Evolutionary conservation across 441 rosid species (phyloP).

Genomic region (Corymbia calophylla): DNA sequence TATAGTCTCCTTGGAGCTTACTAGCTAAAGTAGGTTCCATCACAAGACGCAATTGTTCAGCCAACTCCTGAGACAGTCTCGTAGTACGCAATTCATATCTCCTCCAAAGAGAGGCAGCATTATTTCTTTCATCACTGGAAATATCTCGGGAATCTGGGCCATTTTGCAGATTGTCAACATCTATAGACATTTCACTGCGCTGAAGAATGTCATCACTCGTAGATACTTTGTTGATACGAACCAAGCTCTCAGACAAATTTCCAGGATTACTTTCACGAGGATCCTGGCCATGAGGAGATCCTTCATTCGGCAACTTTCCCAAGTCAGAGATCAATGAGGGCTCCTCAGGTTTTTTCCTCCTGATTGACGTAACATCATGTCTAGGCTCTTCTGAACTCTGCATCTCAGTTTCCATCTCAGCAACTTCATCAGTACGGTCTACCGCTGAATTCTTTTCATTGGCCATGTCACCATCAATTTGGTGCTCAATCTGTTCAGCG

Average conservation of each 20-base stretch:
- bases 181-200: conserved; percentile 39
- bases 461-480: conserved; percentile 33
- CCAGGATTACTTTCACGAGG: conserved; percentile 25
- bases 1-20: conserved; percentile 96
- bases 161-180: conserved; percentile 33
- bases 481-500: conserved; percentile 70
- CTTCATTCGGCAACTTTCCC: conserved; percentile 27
- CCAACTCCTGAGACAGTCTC: conserved; percentile 86
- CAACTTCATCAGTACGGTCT: conserved; percentile 29
- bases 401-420: conserved; percentile 63
- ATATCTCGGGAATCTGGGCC: conserved; percentile 36
- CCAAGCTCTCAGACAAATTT: conserved; percentile 39
- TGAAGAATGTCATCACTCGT: conserved; percentile 31
- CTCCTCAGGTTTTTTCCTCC: conserved; percentile 35
- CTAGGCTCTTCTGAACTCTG: conserved; percentile 33
- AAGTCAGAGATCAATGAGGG: conserved; percentile 26
- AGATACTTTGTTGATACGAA: conserved; percentile 46
- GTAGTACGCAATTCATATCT: conserved; percentile 74
- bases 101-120: conserved; percentile 67
- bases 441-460: conserved; percentile 39
- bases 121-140: conserved; percentile 29
- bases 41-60: conserved; percentile 94
- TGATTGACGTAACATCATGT: conserved; percentile 24
- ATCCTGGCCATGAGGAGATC: conserved; percentile 19
- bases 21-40: conserved; percentile 94